phyloP scores from a whole-genome alignment of 331 rosid genomes.

The Malus hybrid region DNA sequence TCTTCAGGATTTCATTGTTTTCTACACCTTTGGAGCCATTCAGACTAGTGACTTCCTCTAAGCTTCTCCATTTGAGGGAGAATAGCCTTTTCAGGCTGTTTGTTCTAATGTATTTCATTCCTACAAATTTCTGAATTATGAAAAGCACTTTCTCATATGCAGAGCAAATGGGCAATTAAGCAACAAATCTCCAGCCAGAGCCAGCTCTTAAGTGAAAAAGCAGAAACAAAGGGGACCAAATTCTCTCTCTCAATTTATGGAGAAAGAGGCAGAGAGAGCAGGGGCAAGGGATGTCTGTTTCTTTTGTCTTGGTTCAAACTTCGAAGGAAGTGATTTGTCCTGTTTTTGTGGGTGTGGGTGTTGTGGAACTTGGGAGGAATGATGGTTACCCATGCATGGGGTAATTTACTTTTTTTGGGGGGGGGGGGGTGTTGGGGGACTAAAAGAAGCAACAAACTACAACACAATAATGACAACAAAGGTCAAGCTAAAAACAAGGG shows the following conservation, averaged over 20 bases:
- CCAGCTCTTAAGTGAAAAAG: conserved; percentile 3
- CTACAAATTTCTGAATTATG: conserved; percentile 9
- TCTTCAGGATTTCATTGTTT: conserved; percentile 13
- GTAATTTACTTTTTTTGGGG: neutral
- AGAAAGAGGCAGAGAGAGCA: neutral
- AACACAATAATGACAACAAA: no score
- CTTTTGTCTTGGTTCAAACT: neutral
- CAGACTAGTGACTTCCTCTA: conserved; percentile 18
- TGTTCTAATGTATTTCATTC: conserved; percentile 58
- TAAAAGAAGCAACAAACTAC: no score
- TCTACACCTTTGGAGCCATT: conserved; percentile 13
- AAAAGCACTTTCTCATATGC: conserved; percentile 41
- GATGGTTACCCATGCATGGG: conserved; percentile 7
- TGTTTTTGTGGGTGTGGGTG: neutral
- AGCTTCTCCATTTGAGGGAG: conserved; percentile 51
- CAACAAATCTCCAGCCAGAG: neutral
- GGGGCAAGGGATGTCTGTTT: conserved; percentile 13
- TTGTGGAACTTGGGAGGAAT: neutral
- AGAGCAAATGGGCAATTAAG: conserved; percentile 1
- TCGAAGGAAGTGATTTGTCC: neutral
- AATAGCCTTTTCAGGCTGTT: conserved; percentile 71
- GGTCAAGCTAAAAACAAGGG: no score
- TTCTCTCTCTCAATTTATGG: conserved; percentile 1
- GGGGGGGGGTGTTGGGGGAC: no score
- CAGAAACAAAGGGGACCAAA: neutral